A percentile compares a stretch with the other conserved stretches of the same genome.
Conservation (phyloP, 176 grass and related monocot species). For the Dactylis glomerata region DNA sequence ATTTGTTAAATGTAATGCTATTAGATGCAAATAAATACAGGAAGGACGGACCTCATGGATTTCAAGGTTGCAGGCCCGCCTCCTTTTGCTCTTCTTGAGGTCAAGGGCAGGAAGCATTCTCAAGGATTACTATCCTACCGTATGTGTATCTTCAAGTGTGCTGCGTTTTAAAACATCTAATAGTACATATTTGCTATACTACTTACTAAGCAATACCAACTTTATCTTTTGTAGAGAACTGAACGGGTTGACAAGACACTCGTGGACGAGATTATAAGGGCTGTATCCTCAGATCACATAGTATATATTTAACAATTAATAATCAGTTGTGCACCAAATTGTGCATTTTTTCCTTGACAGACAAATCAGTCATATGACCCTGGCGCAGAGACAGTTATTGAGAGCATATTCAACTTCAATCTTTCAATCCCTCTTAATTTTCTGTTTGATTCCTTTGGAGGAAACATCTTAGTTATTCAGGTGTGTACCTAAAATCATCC, state of each 20-base stretch:
- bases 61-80: conserved; percentile 55
- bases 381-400: conserved; percentile 66
- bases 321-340: not conserved
- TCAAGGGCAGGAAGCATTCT: conserved; percentile 66
- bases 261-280: conserved; percentile 69
- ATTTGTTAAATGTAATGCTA: conserved; percentile 18
- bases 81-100: conserved; percentile 85
- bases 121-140: conserved; percentile 76
- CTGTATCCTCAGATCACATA: conserved; percentile 71
- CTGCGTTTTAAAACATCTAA: conserved; percentile 15
- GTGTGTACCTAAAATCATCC: conserved; percentile 33
- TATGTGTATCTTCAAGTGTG: conserved; percentile 38
- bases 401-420: conserved; percentile 75
- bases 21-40: conserved; percentile 40
- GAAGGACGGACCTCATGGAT: conserved; percentile 57
- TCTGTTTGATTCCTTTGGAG: conserved; percentile 81
- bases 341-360: conserved; percentile 53
- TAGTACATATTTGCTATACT: conserved; percentile 3
- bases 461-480: conserved; percentile 74
- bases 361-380: conserved; percentile 92
- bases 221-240: conserved; percentile 55
- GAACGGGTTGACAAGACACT: conserved; percentile 69
- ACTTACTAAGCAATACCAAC: conserved; percentile 8
- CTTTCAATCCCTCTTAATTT: conserved; percentile 95
- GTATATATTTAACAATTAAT: conserved; percentile 33